Evolutionary conservation across 306 rosid genomes (phyloP), one percentile per base, ranked within the genome.

Genomic region (Dryas alaskensis): DNA sequence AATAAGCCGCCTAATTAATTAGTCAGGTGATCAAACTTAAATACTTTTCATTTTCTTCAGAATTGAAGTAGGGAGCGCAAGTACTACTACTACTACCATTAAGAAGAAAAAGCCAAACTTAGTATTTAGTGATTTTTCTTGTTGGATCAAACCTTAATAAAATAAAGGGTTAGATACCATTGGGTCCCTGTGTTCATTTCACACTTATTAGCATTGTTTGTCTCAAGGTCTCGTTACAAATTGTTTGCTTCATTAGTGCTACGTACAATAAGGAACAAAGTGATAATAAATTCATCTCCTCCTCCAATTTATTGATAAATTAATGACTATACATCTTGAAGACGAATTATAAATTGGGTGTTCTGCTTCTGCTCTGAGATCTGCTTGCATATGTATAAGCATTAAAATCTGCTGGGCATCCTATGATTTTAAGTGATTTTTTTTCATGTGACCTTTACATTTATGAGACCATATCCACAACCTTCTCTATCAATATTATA

Each of bases 1-100:
- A 37, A 37, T 66, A 65, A 69, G 84, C 78, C 65, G 77, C 46
- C 77, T 40, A 6, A 62, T 45, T 50, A 43, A 71, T 54, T 71
- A 55, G 4, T 14, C 12, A 19, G 57, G 75, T 22, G 22, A 22
- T 68, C 75, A 76, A 76, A 49, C 61, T 10, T 19, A 45, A 48
- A 50, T 55, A 44, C 22, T 16, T 64, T 39, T 40, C 1, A 27
- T 69, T 14, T 52, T 57, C 19, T 57, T 25, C 27, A 43, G 65
- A 57, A 63, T 16, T 37, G 49, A 63, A 10, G 54, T 5, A 10
- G 37, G 1, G 2, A 31, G 37, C 37, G 1, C 37, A 31, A 31
- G 22, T 22, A 22, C 22, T 22, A 31, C 2, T 31, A 31, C 37
- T 31, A 31, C 37, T 31, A 31, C 16, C 39, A 46, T 45, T 17